Evolutionary conservation across 169 alveolate species (phyloP).

Genomic region (Eimeria necatrix): DNA sequence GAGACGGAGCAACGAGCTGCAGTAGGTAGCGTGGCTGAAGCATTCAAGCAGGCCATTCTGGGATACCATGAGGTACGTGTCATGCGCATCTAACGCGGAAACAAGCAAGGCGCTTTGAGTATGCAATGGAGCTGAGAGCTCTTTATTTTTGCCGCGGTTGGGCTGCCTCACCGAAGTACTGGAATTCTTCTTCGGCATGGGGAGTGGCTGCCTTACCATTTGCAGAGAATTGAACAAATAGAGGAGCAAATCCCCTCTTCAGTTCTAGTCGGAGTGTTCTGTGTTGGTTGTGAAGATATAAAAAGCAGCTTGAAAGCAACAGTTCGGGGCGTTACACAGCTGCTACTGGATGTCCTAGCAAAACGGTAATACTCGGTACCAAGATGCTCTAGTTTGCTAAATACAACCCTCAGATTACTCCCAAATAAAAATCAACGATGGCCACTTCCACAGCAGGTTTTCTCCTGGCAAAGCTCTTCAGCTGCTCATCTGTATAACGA

Average conservation of each 20-base stretch:
- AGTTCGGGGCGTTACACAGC: conserved; percentile 60
- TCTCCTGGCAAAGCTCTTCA: too few relatives aligned
- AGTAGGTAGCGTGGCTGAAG: conserved; percentile 56
- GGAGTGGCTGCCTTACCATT: background rate
- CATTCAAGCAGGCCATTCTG: conserved; percentile 54
- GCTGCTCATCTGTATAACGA: background rate
- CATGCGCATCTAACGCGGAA: background rate
- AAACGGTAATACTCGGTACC: conserved; percentile 21
- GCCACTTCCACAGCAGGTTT: too few relatives aligned
- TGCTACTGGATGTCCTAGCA: conserved; percentile 77
- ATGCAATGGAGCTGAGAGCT: too few relatives aligned
- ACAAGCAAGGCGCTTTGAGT: too few relatives aligned
- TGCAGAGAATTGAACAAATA: conserved; percentile 86
- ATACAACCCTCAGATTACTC: background rate
- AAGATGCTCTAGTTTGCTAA: background rate
- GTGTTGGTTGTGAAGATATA: conserved; percentile 93
- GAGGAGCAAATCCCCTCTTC: conserved; percentile 90
- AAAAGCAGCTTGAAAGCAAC: conserved; percentile 87
- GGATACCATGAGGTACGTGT: conserved; percentile 40
- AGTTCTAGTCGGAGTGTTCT: conserved; percentile 91
- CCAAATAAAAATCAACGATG: background rate
- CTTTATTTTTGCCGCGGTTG: too few relatives aligned
- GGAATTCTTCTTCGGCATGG: too few relatives aligned
- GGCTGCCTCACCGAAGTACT: too few relatives aligned
- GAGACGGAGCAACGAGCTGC: conserved; percentile 65